phyloP scores from a whole-genome alignment of 2,329 filamentous ascomycete genomes.

The Graphiopsis chlorocephala region DNA sequence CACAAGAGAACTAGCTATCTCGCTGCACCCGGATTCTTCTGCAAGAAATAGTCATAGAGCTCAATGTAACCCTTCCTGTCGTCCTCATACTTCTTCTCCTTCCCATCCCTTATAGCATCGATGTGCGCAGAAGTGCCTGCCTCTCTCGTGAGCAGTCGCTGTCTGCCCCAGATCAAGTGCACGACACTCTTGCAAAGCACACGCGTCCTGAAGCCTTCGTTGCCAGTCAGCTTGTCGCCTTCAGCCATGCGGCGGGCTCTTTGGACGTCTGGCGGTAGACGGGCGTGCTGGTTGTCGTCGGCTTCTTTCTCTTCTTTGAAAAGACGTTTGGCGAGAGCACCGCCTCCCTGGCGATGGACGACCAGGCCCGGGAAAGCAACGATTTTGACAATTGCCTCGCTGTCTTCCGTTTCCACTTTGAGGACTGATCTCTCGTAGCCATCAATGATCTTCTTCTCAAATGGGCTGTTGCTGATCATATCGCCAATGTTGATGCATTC shows the following conservation, averaged over 20 bases:
- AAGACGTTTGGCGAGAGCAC: slow-evolving; percentile 21
- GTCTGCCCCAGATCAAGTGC: slow-evolving; percentile 30
- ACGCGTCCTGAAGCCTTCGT: slow-evolving; percentile 29
- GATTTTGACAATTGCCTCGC: slow-evolving; percentile 30
- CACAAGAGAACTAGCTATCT: neutral
- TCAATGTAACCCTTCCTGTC: slow-evolving; percentile 35
- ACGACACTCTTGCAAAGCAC: slow-evolving; percentile 30
- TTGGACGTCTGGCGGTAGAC: slow-evolving; percentile 16
- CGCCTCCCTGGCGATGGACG: slow-evolving; percentile 30
- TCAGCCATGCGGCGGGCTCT: slow-evolving; percentile 6
- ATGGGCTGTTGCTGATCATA: slow-evolving; percentile 27
- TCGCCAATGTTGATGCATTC: slow-evolving; percentile 26
- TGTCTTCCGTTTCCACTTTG: slow-evolving; percentile 16
- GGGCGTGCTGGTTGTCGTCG: slow-evolving; percentile 16
- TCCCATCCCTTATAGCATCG: slow-evolving; percentile 24
- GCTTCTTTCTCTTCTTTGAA: slow-evolving; percentile 21
- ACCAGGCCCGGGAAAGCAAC: slow-evolving; percentile 29
- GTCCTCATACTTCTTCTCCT: slow-evolving; percentile 31
- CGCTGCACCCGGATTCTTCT: neutral
- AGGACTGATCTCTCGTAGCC: slow-evolving; percentile 23
- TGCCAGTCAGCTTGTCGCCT: slow-evolving; percentile 13
- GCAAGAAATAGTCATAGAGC: slow-evolving; percentile 22
- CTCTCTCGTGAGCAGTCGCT: slow-evolving; percentile 30
- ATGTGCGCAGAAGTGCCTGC: slow-evolving; percentile 30
- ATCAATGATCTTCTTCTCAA: slow-evolving; percentile 21